Conservation (phyloP, 2,329 filamentous ascomycete genomes). For the Colletotrichum spinosum region DNA sequence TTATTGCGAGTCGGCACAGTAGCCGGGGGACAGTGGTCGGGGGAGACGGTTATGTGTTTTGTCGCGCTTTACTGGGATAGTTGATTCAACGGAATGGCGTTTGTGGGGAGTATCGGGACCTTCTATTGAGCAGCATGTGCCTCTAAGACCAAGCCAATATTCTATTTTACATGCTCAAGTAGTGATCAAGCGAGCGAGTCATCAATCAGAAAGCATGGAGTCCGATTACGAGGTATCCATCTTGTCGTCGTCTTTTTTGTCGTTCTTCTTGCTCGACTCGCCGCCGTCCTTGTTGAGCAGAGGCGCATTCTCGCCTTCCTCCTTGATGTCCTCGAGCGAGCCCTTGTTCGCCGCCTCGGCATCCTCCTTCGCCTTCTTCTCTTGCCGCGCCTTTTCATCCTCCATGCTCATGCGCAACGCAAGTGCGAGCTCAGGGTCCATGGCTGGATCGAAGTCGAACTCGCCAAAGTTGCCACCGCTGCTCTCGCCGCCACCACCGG, state of each 20-base stretch:
- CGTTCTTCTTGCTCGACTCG: slow-evolving; percentile 55
- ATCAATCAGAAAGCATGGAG: not conserved
- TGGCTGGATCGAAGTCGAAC: slow-evolving; percentile 89
- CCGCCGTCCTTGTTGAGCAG: slow-evolving; percentile 72
- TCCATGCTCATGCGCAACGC: slow-evolving; percentile 98
- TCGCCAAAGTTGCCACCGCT: slow-evolving; percentile 73
- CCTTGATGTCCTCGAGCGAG: slow-evolving; percentile 83
- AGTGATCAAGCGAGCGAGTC: slow-evolving; percentile 23
- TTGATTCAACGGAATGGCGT: slow-evolving; percentile 25
- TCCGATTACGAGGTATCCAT: slow-evolving; percentile 84
- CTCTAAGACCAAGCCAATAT: slow-evolving; percentile 31
- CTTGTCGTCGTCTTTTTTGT: slow-evolving; percentile 72
- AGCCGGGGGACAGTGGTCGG: not conserved
- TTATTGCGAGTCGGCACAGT: slow-evolving; percentile 26
- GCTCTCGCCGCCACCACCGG: slow-evolving; percentile 60
- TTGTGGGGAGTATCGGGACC: slow-evolving; percentile 31
- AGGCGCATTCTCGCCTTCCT: slow-evolving; percentile 78
- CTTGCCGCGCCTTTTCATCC: slow-evolving; percentile 94
- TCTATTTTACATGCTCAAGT: slow-evolving; percentile 38
- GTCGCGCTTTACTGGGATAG: not conserved
- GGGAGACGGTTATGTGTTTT: slow-evolving; percentile 1
- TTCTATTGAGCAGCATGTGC: slow-evolving; percentile 35
- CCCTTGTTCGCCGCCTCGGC: slow-evolving; percentile 79
- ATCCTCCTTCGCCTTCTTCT: slow-evolving; percentile 83
- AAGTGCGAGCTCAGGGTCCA: slow-evolving; percentile 93